Percentiles rank a stretch among this genome's conserved stretches.
These are phyloP conservation scores for Fistulina hepatica DNA, from an alignment of 1,284 basidiomycete genomes.

Conservation along the genomic window DNA sequence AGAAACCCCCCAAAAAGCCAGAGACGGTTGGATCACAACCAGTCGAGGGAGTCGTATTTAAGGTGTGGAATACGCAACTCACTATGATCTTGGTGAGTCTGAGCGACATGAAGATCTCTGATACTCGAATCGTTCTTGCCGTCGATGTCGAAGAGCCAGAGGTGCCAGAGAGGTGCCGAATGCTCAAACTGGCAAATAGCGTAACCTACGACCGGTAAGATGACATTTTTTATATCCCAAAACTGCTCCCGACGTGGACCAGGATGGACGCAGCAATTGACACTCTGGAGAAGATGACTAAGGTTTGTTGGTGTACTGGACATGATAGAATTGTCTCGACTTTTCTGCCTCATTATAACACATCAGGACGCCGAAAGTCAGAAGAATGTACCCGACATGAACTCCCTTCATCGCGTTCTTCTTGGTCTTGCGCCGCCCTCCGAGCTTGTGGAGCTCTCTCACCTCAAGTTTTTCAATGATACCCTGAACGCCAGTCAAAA, in stretches of 20 bases:
- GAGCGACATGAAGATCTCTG: slow-evolving; percentile 46
- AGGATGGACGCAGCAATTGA: slow-evolving; percentile 79
- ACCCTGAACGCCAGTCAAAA: slow-evolving; percentile 79
- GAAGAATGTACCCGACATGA: not conserved
- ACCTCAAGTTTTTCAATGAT: slow-evolving; percentile 64
- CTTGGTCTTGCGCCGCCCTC: slow-evolving; percentile 49
- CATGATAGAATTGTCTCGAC: not conserved
- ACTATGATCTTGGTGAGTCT: not conserved
- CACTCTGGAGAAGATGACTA: slow-evolving; percentile 39
- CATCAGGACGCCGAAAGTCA: slow-evolving; percentile 21
- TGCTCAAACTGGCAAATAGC: slow-evolving; percentile 86
- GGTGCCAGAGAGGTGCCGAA: slow-evolving; percentile 71
- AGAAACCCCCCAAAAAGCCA: slow-evolving; percentile 42
- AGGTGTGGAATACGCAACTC: slow-evolving; percentile 31
- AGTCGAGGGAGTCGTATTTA: slow-evolving; percentile 77
- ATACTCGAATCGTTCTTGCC: slow-evolving; percentile 68
- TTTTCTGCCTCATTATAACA: slow-evolving; percentile 1
- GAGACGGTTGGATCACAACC: slow-evolving; percentile 10
- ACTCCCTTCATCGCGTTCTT: slow-evolving; percentile 35
- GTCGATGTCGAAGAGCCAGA: slow-evolving; percentile 58
- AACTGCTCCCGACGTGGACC: slow-evolving; percentile 2
- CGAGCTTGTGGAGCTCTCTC: slow-evolving; percentile 22
- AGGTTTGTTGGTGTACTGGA: slow-evolving; percentile 10
- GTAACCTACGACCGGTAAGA: slow-evolving; percentile 80
- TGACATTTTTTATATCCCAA: not conserved